Evolutionary conservation across 441 rosid genomes (phyloP).

Genomic region (Erodium texanum): DNA sequence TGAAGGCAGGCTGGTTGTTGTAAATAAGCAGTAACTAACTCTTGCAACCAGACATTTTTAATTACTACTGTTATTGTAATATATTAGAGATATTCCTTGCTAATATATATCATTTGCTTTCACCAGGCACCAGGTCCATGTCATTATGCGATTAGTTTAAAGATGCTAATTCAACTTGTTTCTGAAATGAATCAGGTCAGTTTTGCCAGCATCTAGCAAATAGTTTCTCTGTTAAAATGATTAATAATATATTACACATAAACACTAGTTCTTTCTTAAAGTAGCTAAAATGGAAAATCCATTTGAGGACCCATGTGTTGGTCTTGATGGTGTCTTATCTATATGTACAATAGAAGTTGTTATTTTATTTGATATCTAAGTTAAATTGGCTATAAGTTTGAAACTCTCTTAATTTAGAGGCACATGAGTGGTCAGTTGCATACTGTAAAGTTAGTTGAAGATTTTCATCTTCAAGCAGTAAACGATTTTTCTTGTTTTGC

Average conservation of each 20-base stretch:
- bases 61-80: background rate
- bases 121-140: constrained; percentile 62
- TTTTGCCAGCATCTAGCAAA: background rate
- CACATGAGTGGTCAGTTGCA: background rate
- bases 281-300: background rate
- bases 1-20: background rate
- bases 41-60: background rate
- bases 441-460: background rate
- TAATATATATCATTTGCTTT: constrained; percentile 20
- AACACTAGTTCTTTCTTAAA: background rate
- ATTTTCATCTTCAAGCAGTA: background rate
- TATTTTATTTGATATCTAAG: too few relatives aligned
- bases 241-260: background rate
- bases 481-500: background rate
- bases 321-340: too few relatives aligned
- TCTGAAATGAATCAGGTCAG: constrained; percentile 96
- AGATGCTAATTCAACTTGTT: constrained; percentile 89
- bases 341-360: background rate
- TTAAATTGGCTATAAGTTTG: background rate
- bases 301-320: too few relatives aligned
- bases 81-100: constrained; percentile 4
- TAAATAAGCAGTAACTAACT: background rate
- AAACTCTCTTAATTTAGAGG: background rate
- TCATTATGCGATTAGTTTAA: constrained; percentile 87
- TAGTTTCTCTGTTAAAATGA: constrained; percentile 12